Evolutionary conservation across 257 asterid species (phyloP), one percentile per base, ranked within the genome.

Genomic region (Perilla frutescens): DNA sequence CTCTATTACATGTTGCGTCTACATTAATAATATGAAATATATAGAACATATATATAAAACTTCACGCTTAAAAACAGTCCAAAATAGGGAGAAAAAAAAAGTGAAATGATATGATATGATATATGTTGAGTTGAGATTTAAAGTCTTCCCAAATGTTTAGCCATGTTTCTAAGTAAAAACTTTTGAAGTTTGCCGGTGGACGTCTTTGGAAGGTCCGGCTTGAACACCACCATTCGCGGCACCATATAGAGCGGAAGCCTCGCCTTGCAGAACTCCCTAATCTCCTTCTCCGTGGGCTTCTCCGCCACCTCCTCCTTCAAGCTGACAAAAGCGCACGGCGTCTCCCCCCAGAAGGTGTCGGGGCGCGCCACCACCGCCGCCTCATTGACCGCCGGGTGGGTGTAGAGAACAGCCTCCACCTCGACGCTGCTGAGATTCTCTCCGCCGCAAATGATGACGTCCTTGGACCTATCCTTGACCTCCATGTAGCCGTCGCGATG

Each of bases 361-460:
- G 89, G 85, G 0, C 75, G 78, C 4, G 87, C 87, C 81, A 87
- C 91, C 51, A 84, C 91, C 10, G 91, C 91, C 8, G 77, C 91
- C 81, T 84, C 89, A 4, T 81, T 78, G 12, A 86, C 84, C 2
- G 85, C 83, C 2, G 85, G 80, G 50, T 86, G 87, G 29, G 58
- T 47, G 67, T 87, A 87, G 63, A 87, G 62, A 11, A 82, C 84
- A 0, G 83, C 55, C 75, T 87, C 91, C 15, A 87, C 86, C 76
- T 87, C 91, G 49, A 87, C 84, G n/a, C 89, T 84, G 69, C 87
- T 84, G 55, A 87, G 14, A 44, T 87, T 87, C 79, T 87, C 86
- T 0, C 89, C 91, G 26, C 91, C 91, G 71, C 82, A 76, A 14
- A 83, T 86, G 53, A 86, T 86, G 0, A 86, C 76, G 15, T 86